Evolutionary conservation across 2,329 filamentous ascomycete species (phyloP).

Genomic region (Onygenales sp.): DNA sequence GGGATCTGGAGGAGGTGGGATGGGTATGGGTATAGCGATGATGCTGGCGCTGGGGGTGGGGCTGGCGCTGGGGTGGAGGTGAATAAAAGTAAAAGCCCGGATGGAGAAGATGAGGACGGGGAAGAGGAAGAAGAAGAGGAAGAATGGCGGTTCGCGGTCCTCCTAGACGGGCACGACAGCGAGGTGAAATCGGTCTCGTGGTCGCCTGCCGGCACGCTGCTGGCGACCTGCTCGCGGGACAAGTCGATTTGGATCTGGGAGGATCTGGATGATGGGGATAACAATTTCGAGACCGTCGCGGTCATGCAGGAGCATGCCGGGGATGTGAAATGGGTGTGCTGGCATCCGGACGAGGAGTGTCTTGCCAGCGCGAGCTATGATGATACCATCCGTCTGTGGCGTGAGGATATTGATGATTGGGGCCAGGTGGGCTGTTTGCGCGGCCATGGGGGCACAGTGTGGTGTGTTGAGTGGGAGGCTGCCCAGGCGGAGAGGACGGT

Average conservation of each 20-base stretch:
- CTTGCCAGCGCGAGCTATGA: conserved; percentile 92
- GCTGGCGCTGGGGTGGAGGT: conserved; percentile 19
- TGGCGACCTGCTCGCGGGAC: conserved; percentile 86
- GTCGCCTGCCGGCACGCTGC: conserved; percentile 57
- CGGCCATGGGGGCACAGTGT: conserved; percentile 79
- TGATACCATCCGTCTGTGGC: conserved; percentile 79
- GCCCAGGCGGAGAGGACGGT: conserved; percentile 1
- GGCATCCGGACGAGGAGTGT: conserved; percentile 74
- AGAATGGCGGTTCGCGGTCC: conserved; percentile 86
- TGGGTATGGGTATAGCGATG: conserved; percentile 23
- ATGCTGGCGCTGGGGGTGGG: conserved; percentile 14
- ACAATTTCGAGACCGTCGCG: conserved; percentile 94
- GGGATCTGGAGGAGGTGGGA: conserved; percentile 68
- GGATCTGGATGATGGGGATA: conserved; percentile 73
- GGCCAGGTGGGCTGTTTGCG: conserved; percentile 73
- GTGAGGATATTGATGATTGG: conserved; percentile 91
- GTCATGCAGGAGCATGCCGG: conserved; percentile 90
- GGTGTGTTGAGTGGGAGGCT: conserved; percentile 65
- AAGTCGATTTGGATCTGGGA: conserved; percentile 99
- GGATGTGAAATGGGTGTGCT: conserved; percentile 88
- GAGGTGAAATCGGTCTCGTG: conserved; percentile 79
- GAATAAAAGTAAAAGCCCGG: conserved; percentile 11
- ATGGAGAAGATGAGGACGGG: conserved; percentile 30
- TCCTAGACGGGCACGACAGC: conserved; percentile 89
- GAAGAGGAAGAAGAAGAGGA: conserved; percentile 54